Base-by-base conservation (phyloP, 1,284 basidiomycete genomes). In the Austroboletus novae-zelandiae region DNA sequence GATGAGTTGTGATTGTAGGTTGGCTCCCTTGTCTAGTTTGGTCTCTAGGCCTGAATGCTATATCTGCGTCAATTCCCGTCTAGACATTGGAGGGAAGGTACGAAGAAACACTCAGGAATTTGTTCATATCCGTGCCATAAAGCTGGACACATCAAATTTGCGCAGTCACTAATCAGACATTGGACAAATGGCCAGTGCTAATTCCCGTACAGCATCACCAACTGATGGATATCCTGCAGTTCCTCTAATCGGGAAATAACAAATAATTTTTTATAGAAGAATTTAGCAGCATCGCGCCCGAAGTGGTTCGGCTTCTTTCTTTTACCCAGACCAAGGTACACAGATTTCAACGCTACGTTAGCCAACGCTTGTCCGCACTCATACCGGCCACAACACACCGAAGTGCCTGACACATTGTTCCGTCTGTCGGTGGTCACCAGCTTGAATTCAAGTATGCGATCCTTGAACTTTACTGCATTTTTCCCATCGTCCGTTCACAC, bases 1-100 rank as follows among this genome's bases (percentile, higher is more conserved):
- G 76, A 77, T 50, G 75, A 77, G 64, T 55, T 78, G 53, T 77
- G 57, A 69, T 29, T 46, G 58, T 70, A 43, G 57, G 59, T 64
- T 37, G 47, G 50, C 54, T 62, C 43, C 17, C 37, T 60, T 44
- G 43, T 55, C 44, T 53, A 37, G 31, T 52, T 48, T 37, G 18
- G 48, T 59, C 40, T 52, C 42, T 50, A 35, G 29, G 35, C 49
- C 46, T 62, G 41, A 53, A 63, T 57, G 40, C 45, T 50, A 60
- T 53, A 34, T 50, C 9, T 47, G 23, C 31, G 45, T 40, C 44
- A 25, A 51, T 34, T 39, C 39, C 31, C 32, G 47, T 53, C 47
- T 43, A 52, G 55, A 44, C 49, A 34, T 46, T 47, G 9, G 13
- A 39, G 27, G 30, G 42, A 35, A 41, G 23, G 35, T 48, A 23